Evolutionary conservation across 2,329 filamentous ascomycete species (phyloP), one percentile per base, ranked within the genome.

Genomic region (Pseudofabraea citricarpa): DNA sequence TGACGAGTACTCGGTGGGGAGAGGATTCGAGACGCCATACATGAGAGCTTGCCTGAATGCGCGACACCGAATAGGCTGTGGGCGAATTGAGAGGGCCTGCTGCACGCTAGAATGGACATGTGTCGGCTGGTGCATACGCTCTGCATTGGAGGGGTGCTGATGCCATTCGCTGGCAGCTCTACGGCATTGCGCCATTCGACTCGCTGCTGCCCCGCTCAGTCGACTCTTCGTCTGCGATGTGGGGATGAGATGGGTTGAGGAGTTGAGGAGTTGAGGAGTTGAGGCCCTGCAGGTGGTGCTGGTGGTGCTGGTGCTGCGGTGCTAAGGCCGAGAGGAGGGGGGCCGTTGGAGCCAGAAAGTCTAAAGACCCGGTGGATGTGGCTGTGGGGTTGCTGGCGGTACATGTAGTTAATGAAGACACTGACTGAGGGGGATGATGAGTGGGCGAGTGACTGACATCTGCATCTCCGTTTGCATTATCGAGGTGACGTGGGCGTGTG

Each of bases 11-110:
- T 37, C 35, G 35, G 35, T 21, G 29, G 29, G 21, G 35, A n/a
- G 19, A 5, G 20, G 10, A n/a, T 15, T 21, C 18, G 8, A 21
- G 10, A n/a, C 8, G 35, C 13, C 10, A 13, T 22, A 10, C 12
- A 12, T 9, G 15, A 7, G 5, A 22, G 33, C 35, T 21, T 37
- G 21, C 21, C 35, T 37, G 35, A n/a, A 37, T 22, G 23, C 35
- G 35, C 35, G 21, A 37, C 35, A 37, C 35, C 35, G 35, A 37
- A 21, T 37, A 37, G 35, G 19, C 16, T 20, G 21, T 21, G 12
- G 35, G 19, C 35, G 35, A 37, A 37, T 37, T 5, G 35, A 20
- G 7, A 37, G 5, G 12, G 21, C 18, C 8, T 5, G 12, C 12
- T 18, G 9, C 10, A 18, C 35, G 19, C 35, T 22, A 22, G 19